Conservation (phyloP, 208 protist species). For the Leishmania mexicana region DNA sequence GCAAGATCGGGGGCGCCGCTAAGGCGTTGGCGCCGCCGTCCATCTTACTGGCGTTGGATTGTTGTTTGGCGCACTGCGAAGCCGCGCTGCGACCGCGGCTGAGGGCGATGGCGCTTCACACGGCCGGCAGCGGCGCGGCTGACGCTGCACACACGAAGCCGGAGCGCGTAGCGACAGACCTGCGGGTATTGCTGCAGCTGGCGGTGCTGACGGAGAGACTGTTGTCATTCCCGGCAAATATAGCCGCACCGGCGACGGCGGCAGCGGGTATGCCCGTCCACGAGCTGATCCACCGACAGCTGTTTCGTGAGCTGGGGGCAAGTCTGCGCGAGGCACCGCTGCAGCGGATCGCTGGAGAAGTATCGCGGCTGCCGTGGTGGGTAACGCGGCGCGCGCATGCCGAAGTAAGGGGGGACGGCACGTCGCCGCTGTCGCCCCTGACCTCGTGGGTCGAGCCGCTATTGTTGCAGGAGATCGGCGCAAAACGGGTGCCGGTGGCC, state of each 20-base stretch:
- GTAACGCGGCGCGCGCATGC: conserved; percentile 11
- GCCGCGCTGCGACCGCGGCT: conserved; percentile 2
- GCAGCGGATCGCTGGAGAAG: conserved; percentile 14
- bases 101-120: background rate
- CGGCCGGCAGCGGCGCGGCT: background rate
- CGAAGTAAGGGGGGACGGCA: background rate
- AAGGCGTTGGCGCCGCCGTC: background rate
- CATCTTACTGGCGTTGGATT: background rate
- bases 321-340: conserved; percentile 6
- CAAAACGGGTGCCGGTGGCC: background rate
- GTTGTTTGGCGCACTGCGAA: conserved; percentile 13
- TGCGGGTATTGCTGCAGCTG: conserved; percentile 10
- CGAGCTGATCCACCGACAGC: conserved; percentile 1
- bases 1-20: background rate
- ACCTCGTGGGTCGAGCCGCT: conserved; percentile 21
- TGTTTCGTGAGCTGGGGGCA: conserved; percentile 3
- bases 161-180: background rate
- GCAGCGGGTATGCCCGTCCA: background rate
- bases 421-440: background rate
- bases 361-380: conserved; percentile 29
- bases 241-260: background rate
- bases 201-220: conserved; percentile 3
- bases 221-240: background rate
- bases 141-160: background rate
- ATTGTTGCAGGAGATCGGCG: conserved; percentile 8